These are phyloP conservation scores for Alternaria conjuncta DNA, from an alignment of 2,329 filamentous ascomycete species.

Conservation along the genomic window DNA sequence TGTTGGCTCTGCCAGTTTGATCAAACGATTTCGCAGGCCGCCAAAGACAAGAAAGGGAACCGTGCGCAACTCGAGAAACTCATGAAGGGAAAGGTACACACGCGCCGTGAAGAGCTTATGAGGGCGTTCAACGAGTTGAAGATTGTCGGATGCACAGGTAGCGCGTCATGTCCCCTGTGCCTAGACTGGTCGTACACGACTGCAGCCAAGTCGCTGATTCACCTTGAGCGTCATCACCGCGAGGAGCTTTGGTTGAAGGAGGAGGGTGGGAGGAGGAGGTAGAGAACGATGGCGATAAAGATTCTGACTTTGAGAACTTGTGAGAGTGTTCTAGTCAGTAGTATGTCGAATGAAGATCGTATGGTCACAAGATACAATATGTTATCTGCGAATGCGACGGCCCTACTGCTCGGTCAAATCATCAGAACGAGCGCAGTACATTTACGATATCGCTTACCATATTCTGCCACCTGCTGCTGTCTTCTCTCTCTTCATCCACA, in stretches of 20 bases:
- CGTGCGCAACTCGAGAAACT: not conserved
- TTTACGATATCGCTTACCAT: not conserved
- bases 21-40: not conserved
- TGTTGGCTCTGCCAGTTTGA: not conserved
- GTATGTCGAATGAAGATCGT: too few relatives aligned
- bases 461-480: not conserved
- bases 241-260: not conserved
- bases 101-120: not conserved
- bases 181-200: not conserved
- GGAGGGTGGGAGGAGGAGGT: not conserved
- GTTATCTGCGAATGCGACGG: not conserved
- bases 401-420: not conserved
- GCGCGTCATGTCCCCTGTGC: not conserved
- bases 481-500: not conserved
- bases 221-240: not conserved
- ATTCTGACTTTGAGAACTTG: not conserved
- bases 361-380: not conserved
- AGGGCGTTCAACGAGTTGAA: not conserved
- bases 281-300: not conserved
- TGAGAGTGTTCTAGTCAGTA: not conserved
- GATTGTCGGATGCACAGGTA: not conserved
- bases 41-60: not conserved
- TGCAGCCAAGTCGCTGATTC: not conserved
- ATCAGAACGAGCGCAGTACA: not conserved
- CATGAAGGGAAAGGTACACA: not conserved